Percentiles rank a stretch among this genome's conserved stretches.
phyloP scores from a whole-genome alignment of 2,329 filamentous ascomycete genomes.

The Xylaria sp. region DNA sequence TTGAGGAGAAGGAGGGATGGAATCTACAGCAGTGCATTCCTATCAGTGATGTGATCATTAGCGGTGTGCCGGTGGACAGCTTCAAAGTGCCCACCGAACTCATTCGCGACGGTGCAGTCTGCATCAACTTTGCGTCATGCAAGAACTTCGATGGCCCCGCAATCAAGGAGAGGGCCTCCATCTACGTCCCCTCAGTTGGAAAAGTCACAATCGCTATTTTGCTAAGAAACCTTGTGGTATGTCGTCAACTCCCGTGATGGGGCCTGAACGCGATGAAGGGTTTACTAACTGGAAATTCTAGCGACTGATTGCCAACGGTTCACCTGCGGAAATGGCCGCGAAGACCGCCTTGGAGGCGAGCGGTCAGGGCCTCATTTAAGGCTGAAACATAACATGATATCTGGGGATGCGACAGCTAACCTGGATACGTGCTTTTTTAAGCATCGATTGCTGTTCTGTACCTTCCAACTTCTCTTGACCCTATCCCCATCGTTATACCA shows the following conservation, averaged over 20 bases:
- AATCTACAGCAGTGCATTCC: conserved; percentile 75
- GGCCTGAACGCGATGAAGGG: not conserved
- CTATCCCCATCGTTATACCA: not conserved
- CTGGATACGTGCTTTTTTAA: not conserved
- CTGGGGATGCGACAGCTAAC: not conserved
- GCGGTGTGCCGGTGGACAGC: conserved; percentile 78
- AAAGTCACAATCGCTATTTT: conserved; percentile 96
- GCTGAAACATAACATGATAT: conserved; percentile 16
- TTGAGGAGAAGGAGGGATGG: conserved; percentile 76
- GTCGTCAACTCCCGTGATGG: conserved; percentile 31
- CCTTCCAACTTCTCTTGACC: not conserved
- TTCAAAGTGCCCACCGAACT: conserved; percentile 86
- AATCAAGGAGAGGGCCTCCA: conserved; percentile 91
- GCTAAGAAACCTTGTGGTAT: conserved; percentile 79
- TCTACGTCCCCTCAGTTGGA: conserved; percentile 94
- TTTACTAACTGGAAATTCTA: conserved; percentile 30
- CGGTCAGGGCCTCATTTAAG: conserved; percentile 31
- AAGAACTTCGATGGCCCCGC: conserved; percentile 84
- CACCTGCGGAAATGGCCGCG: conserved; percentile 32
- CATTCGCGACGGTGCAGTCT: conserved; percentile 86
- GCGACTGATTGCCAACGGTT: conserved; percentile 49
- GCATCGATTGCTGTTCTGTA: not conserved
- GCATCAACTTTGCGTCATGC: conserved; percentile 95
- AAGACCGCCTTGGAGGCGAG: conserved; percentile 30
- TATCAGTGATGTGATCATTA: conserved; percentile 89